These are phyloP conservation scores for Globisporangium heterothallicum DNA, from an alignment of 352 stramenopile species.

Conservation along the genomic window DNA sequence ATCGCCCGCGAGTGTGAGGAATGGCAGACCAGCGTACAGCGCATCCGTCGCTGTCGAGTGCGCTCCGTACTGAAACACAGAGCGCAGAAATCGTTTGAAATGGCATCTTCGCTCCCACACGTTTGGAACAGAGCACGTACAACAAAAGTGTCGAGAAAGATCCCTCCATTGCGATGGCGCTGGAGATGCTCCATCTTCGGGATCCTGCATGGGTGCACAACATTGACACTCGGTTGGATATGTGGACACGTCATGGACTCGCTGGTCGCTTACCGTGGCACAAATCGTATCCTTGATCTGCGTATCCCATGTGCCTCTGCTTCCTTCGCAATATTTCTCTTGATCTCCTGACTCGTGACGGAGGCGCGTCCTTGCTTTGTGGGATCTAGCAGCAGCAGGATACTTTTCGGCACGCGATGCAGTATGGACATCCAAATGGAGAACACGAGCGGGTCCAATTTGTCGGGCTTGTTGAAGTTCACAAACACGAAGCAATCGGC, in stretches of 20 bases:
- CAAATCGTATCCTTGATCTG: conserved; percentile 44
- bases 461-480: conserved; percentile 90
- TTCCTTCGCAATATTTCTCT: conserved; percentile 43
- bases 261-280: conserved; percentile 37
- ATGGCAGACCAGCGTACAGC: conserved; percentile 77
- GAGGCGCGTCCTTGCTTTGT: conserved; percentile 1
- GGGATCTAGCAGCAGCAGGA: conserved; percentile 56
- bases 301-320: conserved; percentile 47
- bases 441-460: conserved; percentile 66
- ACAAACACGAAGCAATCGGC: conserved; percentile 46
- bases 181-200: conserved; percentile 74
- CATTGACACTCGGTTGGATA: too few relatives aligned
- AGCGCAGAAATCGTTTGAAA: background rate
- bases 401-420: conserved; percentile 40
- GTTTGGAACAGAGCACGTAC: conserved; percentile 18
- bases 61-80: conserved; percentile 73
- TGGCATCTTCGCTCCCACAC: background rate
- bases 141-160: conserved; percentile 91
- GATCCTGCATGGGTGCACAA: too few relatives aligned
- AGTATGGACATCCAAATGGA: conserved; percentile 71
- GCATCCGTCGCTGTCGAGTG: conserved; percentile 91
- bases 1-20: conserved; percentile 79
- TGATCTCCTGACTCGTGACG: conserved; percentile 26
- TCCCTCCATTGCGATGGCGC: conserved; percentile 57
- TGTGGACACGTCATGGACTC: too few relatives aligned